Evolutionary conservation across 2,329 filamentous ascomycete species (phyloP), one percentile per base, ranked within the genome.

Genomic region (Hymenoscyphus infarciens): DNA sequence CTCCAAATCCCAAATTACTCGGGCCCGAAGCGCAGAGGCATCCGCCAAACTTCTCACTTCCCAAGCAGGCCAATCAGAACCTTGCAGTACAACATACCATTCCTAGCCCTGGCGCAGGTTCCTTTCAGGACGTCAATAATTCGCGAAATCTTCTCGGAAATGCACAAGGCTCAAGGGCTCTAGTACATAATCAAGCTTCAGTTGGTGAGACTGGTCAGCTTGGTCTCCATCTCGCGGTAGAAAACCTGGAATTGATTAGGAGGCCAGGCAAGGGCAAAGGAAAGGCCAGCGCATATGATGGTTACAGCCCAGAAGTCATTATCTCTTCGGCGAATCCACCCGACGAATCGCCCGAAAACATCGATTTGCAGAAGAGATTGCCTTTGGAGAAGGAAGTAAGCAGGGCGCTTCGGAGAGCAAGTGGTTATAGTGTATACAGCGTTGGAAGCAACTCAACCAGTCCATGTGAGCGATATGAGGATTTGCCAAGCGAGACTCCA

Each of bases 351-450:
- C 38, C 22, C 57, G 33, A 55, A 15, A 62, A 16, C 31, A 56
- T 33, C 61, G 57, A 31, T 33, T 31, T 31, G 15, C 56, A 63
- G 13, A 38, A 61, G 8, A 63, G 66, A 60, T 42, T 61, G 7
- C 69, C 70, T 25, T 61, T 74, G 7, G 72, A 74, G 56, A 63
- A 70, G 62, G 71, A 73, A 54, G 65, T 74, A 8, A 74, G 72
- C 60, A 64, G 69, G 38, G 71, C 69, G n/a, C 63, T 74, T 19
- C 62, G 71, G 16, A 64, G 69, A 56, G 68, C 64, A 5, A 73
- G 72, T 59, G 68, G 62, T 6, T 67, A 63, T 25, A 73, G 70
- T 60, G 55, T 57, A 38, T 68, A 67, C 54, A 73, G 70, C 35
- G 63, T 63, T 49, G 70, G 63, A 22, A 71, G 68, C 52, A 61